Evolutionary conservation across 306 rosid genomes (phyloP).

Genomic region (Prunus dulcis): DNA sequence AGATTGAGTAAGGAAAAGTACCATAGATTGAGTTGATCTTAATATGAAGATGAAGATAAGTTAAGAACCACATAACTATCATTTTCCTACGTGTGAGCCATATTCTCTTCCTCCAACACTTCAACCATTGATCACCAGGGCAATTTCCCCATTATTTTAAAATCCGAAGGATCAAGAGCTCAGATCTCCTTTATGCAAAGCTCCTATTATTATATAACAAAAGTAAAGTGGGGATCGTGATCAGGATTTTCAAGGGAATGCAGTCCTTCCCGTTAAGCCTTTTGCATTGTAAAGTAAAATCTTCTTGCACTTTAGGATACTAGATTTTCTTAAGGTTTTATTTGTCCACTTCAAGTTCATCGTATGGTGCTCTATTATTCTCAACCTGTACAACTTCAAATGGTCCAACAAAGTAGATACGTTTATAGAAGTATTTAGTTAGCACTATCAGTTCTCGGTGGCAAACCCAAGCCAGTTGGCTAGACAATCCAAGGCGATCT

Average conservation of each 20-base stretch:
- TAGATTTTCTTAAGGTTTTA: neutral
- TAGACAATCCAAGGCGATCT: slow-evolving; percentile 7
- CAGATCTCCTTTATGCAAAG: neutral
- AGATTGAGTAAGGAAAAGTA: neutral
- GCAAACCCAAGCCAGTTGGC: neutral
- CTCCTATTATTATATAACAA: too few species aligned
- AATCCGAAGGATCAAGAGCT: neutral
- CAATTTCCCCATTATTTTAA: neutral
- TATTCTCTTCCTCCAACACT: neutral
- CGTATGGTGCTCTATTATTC: neutral
- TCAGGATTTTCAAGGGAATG: neutral
- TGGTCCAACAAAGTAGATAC: neutral
- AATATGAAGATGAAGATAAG: neutral
- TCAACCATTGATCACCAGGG: neutral
- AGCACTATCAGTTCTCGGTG: neutral
- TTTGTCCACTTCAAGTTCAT: neutral
- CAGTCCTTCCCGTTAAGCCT: neutral
- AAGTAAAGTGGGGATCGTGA: neutral
- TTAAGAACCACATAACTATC: neutral
- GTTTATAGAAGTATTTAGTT: neutral
- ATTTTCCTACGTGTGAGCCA: neutral
- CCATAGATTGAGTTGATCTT: neutral
- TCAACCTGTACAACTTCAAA: neutral
- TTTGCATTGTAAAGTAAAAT: neutral
- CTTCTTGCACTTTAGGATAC: neutral